Base-by-base conservation (phyloP, 148 eudicot species). In the Chenopodium suecicum region DNA sequence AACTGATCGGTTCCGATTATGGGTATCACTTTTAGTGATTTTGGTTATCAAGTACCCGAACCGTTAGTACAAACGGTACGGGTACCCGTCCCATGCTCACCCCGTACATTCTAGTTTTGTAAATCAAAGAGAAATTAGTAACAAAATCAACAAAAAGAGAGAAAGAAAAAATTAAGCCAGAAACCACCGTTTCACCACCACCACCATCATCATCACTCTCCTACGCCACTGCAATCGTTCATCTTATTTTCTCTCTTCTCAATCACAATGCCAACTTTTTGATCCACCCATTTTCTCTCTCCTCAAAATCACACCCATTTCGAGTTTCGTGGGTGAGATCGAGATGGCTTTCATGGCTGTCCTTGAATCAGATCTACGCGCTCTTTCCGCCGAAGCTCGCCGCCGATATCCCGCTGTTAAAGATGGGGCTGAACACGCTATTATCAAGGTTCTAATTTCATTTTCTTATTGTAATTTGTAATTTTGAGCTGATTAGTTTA, bases 401-500 rank as follows among this genome's bases (percentile, higher is more conserved):
- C 97, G 99, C 78, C 90, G 94, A 52, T 90, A 94, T 62, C 99
- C 99, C 67, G 91, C 99, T 78, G 87, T 97, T 48, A 97, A 97
- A 78, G 99, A 97, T 78, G 99, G 91, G 32, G 99, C 99, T 19
- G 99, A 97, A 69, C 99, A 97, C 79, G 99, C 99, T 29, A 97
- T 97, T n/a, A 50, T 97, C 16, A 97, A 97, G 97, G 99, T 97
- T 73, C 68, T 9, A 13, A 64, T 3, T 31, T 2, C 5, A 32
- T 4, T 22, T 5, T 29, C 20, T 67, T 19, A 20, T 78, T 25
- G 25, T 2, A 67, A 52, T 34, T 77, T 14, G 7, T 19, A 44
- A 17, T 75, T 71, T 44, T 44, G n/a, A 22, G 60, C 7, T 41
- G 19, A 41, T 41, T 41, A 37, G 44, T 41, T 23, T 37, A 19